phyloP scores from a whole-genome alignment of 78 protist species.

The Tieghemostelium lacteum region DNA sequence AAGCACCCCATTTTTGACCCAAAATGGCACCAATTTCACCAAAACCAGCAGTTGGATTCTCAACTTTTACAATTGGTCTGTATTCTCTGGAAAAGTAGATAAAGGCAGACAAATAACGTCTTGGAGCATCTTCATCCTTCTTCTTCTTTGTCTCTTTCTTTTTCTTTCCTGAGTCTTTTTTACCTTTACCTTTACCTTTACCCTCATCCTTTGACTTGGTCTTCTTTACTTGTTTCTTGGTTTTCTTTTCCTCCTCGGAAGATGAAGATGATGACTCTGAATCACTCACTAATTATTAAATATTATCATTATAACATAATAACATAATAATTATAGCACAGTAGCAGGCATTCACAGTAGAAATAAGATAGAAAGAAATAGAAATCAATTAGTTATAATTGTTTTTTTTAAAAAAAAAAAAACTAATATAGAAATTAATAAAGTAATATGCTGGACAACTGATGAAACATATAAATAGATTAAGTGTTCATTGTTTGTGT shows the following conservation, averaged over 20 bases:
- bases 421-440: too few relatives aligned
- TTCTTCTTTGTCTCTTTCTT: slow-evolving; percentile 53
- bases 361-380: neutral
- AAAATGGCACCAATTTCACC: slow-evolving; percentile 66
- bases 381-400: too few relatives aligned
- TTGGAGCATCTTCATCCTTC: slow-evolving; percentile 66
- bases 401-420: neutral
- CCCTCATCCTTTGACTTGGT: slow-evolving; percentile 27
- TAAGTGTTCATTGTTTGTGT: too few relatives aligned
- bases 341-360: neutral
- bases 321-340: neutral
- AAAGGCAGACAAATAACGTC: slow-evolving; percentile 64
- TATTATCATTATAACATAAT: too few relatives aligned
- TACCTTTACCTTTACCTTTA: slow-evolving; percentile 10
- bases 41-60: slow-evolving; percentile 47
- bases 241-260: slow-evolving; percentile 6
- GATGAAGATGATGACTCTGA: slow-evolving; percentile 34
- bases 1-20: slow-evolving; percentile 48
- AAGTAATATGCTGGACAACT: too few relatives aligned
- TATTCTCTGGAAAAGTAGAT: slow-evolving; percentile 67
- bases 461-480: too few relatives aligned
- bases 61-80: slow-evolving; percentile 38
- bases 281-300: neutral
- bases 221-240: slow-evolving; percentile 56
- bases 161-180: neutral